Base-by-base conservation (phyloP, 2,329 filamentous ascomycete genomes). In the Clarireedia sp. region DNA sequence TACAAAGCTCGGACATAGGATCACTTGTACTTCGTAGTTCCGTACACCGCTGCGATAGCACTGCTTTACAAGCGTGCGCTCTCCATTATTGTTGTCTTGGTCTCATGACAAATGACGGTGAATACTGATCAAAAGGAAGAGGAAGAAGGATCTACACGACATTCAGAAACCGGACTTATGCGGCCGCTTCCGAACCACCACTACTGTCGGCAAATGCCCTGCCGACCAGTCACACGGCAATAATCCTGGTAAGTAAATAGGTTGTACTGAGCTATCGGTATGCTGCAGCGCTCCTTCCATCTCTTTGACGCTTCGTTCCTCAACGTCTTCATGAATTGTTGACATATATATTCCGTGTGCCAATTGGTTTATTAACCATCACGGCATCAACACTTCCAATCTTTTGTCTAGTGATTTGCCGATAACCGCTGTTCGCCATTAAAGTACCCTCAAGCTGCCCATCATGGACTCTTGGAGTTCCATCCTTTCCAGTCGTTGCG, bases 401-500 rank as follows among this genome's bases (percentile, higher is more conserved):
- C 37, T 43, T 51, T 37, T 19, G 26, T 33, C 29, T 33, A 33
- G 29, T 4, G 9, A 33, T 33, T 3, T 10, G 29, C 29, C 24
- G 29, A 33, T 33, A 33, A 33, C 9, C 9, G 12, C 12, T 33
- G 29, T 33, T 10, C 10, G 29, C 29, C 29, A 33, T 33, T 10
- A 33, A 33, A 33, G 29, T 33, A 33, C 29, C 3, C 29, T 33
- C 29, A 33, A 33, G 48, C 19, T 46, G n/a, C 38, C 33, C 26
- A 46, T 55, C n/a, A 23, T 33, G 26, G 49, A 56, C 21, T 16
- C 19, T 37, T 36, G 12, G 19, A 49, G 36, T 67, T 63, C 60
- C 62, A 10, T 57, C 60, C 29, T 57, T n/a, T 44, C 55, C 26
- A 57, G 54, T 33, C 70, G 76, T 55, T 82, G 79, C 65, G 70